Conservation (phyloP, 345 rosid genomes). For the Erysimum cheiranthoides region DNA sequence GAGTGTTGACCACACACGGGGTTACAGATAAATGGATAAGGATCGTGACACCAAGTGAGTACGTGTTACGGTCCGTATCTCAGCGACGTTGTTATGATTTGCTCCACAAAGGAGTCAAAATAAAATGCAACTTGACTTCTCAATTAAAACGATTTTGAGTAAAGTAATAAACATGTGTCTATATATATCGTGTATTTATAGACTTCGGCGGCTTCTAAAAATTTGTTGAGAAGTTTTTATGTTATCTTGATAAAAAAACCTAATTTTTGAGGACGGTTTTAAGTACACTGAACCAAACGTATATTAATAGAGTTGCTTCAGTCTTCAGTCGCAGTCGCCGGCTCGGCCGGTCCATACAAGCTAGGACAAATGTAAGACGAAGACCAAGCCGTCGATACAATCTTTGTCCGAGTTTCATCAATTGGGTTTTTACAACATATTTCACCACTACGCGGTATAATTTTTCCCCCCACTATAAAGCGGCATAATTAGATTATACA, state of each 20-base stretch:
- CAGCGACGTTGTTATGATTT: slow-evolving; percentile 16
- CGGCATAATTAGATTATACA: neutral
- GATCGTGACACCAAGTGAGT: slow-evolving; percentile 27
- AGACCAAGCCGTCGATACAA: neutral
- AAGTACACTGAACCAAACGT: neutral
- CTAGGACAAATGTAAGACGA: neutral
- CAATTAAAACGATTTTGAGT: neutral
- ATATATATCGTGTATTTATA: neutral
- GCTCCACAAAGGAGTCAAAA: slow-evolving; percentile 17
- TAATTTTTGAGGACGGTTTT: neutral
- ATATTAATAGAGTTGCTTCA: neutral
- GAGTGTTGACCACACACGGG: slow-evolving; percentile 44
- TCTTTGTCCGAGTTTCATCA: neutral
- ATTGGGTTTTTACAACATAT: neutral
- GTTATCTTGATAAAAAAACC: neutral
- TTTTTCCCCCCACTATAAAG: too few relatives aligned
- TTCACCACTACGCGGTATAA: neutral
- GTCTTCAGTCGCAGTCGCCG: neutral
- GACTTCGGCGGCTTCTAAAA: slow-evolving; percentile 11
- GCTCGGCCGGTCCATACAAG: neutral
- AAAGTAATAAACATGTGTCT: slow-evolving; percentile 12
- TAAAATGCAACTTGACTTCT: slow-evolving; percentile 21
- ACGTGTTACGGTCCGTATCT: slow-evolving; percentile 9
- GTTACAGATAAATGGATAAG: slow-evolving; percentile 40
- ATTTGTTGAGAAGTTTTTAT: neutral